Evolutionary conservation across 2,329 filamentous ascomycete genomes (phyloP).

Genomic region (Alternaria atra): DNA sequence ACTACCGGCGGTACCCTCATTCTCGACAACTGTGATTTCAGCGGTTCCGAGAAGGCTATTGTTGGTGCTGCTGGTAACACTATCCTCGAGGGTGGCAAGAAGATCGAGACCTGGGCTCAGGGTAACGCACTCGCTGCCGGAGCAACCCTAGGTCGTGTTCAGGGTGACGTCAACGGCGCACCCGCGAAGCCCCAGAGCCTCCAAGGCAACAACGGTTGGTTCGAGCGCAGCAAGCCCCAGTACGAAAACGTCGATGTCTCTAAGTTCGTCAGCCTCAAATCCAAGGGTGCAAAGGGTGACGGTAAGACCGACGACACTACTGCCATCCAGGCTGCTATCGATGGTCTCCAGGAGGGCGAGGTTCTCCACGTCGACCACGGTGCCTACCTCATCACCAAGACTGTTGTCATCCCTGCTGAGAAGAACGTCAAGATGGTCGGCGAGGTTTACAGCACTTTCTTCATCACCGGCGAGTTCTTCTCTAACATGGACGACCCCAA

Average conservation of each 20-base stretch:
- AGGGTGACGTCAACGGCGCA: conserved; percentile 60
- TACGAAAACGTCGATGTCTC: conserved; percentile 74
- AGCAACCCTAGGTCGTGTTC: conserved; percentile 59
- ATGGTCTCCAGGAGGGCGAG: conserved; percentile 69
- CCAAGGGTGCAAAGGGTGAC: conserved; percentile 84
- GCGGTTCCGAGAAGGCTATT: conserved; percentile 73
- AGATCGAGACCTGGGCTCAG: conserved; percentile 78
- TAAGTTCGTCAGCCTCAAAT: conserved; percentile 84
- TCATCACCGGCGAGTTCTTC: conserved; percentile 81
- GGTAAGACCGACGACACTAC: conserved; percentile 86
- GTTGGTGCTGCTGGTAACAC: conserved; percentile 64
- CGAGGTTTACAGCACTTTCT: conserved; percentile 89
- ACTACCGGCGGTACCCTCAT: conserved; percentile 82
- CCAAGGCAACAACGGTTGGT: conserved; percentile 73
- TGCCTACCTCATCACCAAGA: conserved; percentile 68
- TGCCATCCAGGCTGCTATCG: conserved; percentile 80
- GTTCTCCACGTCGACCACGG: conserved; percentile 72
- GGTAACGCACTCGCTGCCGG: conserved; percentile 74
- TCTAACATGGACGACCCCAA: conserved; percentile 76
- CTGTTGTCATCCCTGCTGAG: conserved; percentile 64
- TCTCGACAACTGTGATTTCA: conserved; percentile 89
- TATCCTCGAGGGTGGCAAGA: conserved; percentile 74
- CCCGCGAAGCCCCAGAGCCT: conserved; percentile 73
- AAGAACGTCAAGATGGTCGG: conserved; percentile 87
- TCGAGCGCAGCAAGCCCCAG: conserved; percentile 87